Conservation (phyloP, 164 flowering plant genomes). For the Stephania cephalantha region DNA sequence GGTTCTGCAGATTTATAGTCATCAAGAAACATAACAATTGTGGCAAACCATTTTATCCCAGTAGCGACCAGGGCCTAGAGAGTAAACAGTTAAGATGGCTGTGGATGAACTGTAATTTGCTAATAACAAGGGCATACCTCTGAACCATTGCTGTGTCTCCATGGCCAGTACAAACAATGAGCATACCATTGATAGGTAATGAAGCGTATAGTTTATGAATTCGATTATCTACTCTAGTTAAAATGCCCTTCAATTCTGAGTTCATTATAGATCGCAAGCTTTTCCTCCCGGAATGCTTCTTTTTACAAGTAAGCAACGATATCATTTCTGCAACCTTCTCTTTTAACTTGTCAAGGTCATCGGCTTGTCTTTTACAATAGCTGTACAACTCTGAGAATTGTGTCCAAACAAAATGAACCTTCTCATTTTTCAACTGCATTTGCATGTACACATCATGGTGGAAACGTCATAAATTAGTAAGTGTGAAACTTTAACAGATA, state of each 20-base stretch:
- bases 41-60: neutral
- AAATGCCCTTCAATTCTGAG: slow-evolving; percentile 55
- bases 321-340: slow-evolving; percentile 72
- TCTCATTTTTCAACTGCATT: slow-evolving; percentile 63
- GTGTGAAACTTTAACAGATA: neutral
- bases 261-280: slow-evolving; percentile 25
- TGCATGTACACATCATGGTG: neutral
- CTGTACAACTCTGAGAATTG: slow-evolving; percentile 86
- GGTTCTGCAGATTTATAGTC: neutral
- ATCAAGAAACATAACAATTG: neutral
- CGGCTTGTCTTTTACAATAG: slow-evolving; percentile 59
- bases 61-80: neutral
- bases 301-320: slow-evolving; percentile 70
- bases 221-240: slow-evolving; percentile 50
- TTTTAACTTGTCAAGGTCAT: slow-evolving; percentile 52
- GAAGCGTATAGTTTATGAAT: slow-evolving; percentile 40
- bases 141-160: slow-evolving; percentile 79
- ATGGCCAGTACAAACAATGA: slow-evolving; percentile 89
- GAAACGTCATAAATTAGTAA: neutral
- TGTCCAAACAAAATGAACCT: slow-evolving; percentile 78
- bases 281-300: slow-evolving; percentile 31
- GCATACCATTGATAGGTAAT: slow-evolving; percentile 75
- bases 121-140: slow-evolving; percentile 38
- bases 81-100: neutral
- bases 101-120: neutral